Conservation (phyloP, 805 yeast genomes). For the Ogataea kodamae region DNA sequence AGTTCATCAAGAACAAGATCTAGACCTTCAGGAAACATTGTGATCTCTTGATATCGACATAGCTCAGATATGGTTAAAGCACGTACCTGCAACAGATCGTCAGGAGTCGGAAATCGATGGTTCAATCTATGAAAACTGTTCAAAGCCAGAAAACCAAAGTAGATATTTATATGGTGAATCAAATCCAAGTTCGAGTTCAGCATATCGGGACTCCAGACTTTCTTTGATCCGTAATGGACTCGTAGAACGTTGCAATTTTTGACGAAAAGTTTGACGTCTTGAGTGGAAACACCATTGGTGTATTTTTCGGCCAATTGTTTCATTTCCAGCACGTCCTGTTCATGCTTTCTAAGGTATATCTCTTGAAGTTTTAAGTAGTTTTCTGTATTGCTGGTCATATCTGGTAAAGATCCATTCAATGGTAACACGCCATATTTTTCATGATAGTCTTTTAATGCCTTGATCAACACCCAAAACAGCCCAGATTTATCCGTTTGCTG, state of each 20-base stretch:
- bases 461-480: slow-evolving; percentile 60
- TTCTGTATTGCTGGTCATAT: slow-evolving; percentile 78
- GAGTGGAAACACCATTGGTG: slow-evolving; percentile 30
- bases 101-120: slow-evolving; percentile 14
- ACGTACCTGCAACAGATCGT: slow-evolving; percentile 24
- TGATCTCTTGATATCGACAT: slow-evolving; percentile 21
- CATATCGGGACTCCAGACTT: slow-evolving; percentile 19
- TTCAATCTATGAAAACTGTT: slow-evolving; percentile 26
- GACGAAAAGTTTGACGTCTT: slow-evolving; percentile 48
- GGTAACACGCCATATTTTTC: slow-evolving; percentile 49
- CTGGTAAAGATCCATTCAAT: slow-evolving; percentile 72
- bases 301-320: slow-evolving; percentile 30
- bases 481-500: slow-evolving; percentile 25
- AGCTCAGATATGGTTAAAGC: slow-evolving; percentile 26
- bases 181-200: slow-evolving; percentile 12
- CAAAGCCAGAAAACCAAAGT: slow-evolving; percentile 41
- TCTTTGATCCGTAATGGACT: slow-evolving; percentile 46
- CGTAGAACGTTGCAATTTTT: slow-evolving; percentile 55
- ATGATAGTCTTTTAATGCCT: slow-evolving; percentile 53
- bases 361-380: slow-evolving; percentile 55
- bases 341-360: slow-evolving; percentile 55
- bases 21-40: slow-evolving; percentile 34
- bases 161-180: slow-evolving; percentile 28
- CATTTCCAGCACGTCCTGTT: slow-evolving; percentile 43
- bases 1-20: slow-evolving; percentile 41